Evolutionary conservation across 495 filamentous ascomycete species (phyloP).

Genomic region (Daldinia vernicosa): DNA sequence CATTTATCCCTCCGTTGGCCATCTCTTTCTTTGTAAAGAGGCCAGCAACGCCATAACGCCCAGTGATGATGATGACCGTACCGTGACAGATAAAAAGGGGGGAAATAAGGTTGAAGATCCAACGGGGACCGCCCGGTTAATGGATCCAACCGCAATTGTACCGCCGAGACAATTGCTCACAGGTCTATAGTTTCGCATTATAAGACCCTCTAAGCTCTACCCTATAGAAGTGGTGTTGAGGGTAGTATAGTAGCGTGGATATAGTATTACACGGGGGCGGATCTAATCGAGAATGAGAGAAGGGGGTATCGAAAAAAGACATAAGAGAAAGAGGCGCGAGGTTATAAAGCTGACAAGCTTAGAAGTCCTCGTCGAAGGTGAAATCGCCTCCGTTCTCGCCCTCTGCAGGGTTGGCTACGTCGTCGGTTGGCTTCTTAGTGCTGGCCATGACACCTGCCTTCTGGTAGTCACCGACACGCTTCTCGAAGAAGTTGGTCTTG

Average conservation of each 20-base stretch:
- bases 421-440: slow-evolving; percentile 78
- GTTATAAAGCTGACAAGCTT: slow-evolving; percentile 48
- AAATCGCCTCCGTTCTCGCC: slow-evolving; percentile 80
- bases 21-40: not conserved
- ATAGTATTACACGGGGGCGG: slow-evolving; percentile 24
- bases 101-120: not conserved
- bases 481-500: slow-evolving; percentile 99
- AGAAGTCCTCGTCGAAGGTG: slow-evolving; percentile 97
- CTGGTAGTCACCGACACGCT: slow-evolving; percentile 99
- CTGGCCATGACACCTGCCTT: slow-evolving; percentile 98
- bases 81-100: not conserved
- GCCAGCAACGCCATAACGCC: slow-evolving; percentile 26
- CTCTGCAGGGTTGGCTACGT: slow-evolving; percentile 57
- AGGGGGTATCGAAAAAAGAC: slow-evolving; percentile 39
- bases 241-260: slow-evolving; percentile 8
- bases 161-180: slow-evolving; percentile 35
- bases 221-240: not conserved
- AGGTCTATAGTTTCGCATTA: slow-evolving; percentile 28
- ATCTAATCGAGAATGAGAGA: slow-evolving; percentile 17
- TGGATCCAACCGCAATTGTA: slow-evolving; percentile 17
- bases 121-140: slow-evolving; percentile 7
- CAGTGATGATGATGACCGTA: slow-evolving; percentile 22
- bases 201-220: slow-evolving; percentile 14
- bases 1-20: slow-evolving; percentile 6
- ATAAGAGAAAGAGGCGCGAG: slow-evolving; percentile 8